These are phyloP conservation scores for Persicaria tinctoria DNA, from an alignment of 148 eudicot genomes.

Conservation along the genomic window DNA sequence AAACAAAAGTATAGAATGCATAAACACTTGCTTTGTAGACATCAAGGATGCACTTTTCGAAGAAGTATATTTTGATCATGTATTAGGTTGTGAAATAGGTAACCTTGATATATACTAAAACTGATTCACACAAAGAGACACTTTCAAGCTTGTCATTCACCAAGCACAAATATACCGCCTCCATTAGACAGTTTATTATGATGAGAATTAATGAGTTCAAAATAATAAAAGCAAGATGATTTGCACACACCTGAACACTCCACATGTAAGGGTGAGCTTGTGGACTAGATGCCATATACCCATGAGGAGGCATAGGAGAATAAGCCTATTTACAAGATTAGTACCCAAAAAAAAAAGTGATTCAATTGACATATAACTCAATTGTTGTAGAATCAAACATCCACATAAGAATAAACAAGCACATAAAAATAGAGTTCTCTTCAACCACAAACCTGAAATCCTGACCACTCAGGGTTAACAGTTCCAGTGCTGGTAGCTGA, in stretches of 20 bases:
- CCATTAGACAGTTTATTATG: neutral
- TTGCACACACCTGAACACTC: constrained; percentile 85
- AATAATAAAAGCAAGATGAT: neutral
- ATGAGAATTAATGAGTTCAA: neutral
- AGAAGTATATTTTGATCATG: neutral
- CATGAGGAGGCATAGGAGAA: constrained; percentile 93
- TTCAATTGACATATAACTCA: neutral
- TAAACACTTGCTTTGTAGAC: neutral
- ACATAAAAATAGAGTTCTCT: neutral
- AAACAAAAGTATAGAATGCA: neutral
- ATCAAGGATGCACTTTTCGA: neutral
- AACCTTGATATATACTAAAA: neutral
- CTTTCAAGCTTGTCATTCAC: neutral
- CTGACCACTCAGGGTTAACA: constrained; percentile 85
- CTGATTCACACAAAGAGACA: neutral
- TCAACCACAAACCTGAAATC: constrained; percentile 75
- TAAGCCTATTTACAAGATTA: constrained; percentile 41
- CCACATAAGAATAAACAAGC: constrained; percentile 4
- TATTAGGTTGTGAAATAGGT: neutral
- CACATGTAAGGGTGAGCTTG: constrained; percentile 99
- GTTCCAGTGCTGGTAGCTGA: constrained; percentile 47
- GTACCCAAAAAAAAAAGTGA: neutral
- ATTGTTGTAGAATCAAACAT: neutral
- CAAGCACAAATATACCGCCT: neutral
- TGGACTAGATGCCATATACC: constrained; percentile 77